A percentile compares a stretch with the other conserved stretches of the same genome.
Evolutionary conservation across 306 rosid genomes (phyloP).

Genomic region (Acacia melanoxylon): DNA sequence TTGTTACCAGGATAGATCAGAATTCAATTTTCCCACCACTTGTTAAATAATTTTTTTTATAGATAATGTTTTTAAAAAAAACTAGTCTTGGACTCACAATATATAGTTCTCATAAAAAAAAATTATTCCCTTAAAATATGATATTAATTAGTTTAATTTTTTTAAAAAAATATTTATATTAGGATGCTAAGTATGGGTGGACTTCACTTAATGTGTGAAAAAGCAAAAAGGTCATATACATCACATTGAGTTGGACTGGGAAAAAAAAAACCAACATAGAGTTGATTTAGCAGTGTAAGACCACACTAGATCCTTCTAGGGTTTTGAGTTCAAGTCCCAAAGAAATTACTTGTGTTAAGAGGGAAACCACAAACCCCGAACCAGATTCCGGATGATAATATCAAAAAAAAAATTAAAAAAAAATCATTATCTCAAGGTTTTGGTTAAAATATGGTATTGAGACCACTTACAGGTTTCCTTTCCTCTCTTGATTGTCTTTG

Average conservation of each 20-base stretch:
- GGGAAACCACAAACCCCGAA: no score
- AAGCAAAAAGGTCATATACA: background rate
- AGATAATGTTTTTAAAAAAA: background rate
- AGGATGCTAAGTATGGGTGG: background rate
- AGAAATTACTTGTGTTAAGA: no score
- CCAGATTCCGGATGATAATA: no score
- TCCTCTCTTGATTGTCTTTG: no score
- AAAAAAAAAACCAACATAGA: no score
- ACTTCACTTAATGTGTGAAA: background rate
- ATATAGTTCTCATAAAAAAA: background rate
- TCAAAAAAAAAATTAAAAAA: no score
- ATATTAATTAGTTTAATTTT: no score
- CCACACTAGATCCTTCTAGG: accelerated
- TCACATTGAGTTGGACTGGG: background rate
- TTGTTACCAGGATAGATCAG: background rate
- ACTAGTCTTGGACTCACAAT: background rate
- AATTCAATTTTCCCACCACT: background rate
- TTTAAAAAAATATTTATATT: no score
- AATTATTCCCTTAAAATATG: background rate
- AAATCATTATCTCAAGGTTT: no score
- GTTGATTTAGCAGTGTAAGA: no score
- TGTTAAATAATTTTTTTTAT: background rate
- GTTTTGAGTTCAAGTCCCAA: no score
- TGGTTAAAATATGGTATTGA: background rate
- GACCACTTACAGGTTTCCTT: no score